Percentiles rank a stretch among this genome's conserved stretches.
These are phyloP conservation scores for Panicum virgatum DNA, from an alignment of 202 grass and related monocot genomes.

Conservation along the genomic window DNA sequence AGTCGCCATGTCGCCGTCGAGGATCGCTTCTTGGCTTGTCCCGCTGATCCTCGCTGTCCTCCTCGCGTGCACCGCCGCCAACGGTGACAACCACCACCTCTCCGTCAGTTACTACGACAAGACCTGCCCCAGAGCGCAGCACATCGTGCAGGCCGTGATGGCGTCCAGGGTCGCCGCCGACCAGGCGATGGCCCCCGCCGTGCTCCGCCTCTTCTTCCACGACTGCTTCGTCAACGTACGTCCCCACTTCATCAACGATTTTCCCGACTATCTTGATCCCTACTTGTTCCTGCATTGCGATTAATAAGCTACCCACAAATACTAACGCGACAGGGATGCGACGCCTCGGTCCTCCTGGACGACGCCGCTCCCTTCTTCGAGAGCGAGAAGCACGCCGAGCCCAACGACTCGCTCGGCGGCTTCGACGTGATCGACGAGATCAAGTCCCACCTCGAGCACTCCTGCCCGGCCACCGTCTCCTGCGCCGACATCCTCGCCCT, in stretches of 20 bases:
- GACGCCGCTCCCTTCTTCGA: not conserved
- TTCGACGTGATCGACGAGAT: conserved; percentile 47
- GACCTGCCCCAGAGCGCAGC: conserved; percentile 30
- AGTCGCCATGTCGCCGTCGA: not conserved
- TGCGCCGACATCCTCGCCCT: conserved; percentile 76
- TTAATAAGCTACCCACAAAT: not conserved
- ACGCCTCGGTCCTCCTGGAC: conserved; percentile 25
- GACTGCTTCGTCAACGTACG: conserved; percentile 66
- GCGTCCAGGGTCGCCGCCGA: not conserved
- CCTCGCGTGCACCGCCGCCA: not conserved
- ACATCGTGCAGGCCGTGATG: conserved; percentile 29
- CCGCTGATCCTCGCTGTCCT: not conserved
- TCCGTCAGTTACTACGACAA: conserved; percentile 4
- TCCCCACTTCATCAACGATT: not conserved
- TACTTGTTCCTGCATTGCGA: too few relatives aligned
- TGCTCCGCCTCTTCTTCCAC: conserved; percentile 72
- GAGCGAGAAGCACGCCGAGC: conserved; percentile 15
- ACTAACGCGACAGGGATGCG: conserved; percentile 19
- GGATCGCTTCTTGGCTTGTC: not conserved
- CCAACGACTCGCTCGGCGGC: conserved; percentile 26
- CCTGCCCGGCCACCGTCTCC: conserved; percentile 51
- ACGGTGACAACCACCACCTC: not conserved
- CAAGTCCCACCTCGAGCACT: conserved; percentile 33
- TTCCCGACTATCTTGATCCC: too few relatives aligned
- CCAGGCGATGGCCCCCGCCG: conserved; percentile 18